Evolutionary conservation across 2,329 filamentous ascomycete species (phyloP).

Genomic region (Uncinocarpus reesii): DNA sequence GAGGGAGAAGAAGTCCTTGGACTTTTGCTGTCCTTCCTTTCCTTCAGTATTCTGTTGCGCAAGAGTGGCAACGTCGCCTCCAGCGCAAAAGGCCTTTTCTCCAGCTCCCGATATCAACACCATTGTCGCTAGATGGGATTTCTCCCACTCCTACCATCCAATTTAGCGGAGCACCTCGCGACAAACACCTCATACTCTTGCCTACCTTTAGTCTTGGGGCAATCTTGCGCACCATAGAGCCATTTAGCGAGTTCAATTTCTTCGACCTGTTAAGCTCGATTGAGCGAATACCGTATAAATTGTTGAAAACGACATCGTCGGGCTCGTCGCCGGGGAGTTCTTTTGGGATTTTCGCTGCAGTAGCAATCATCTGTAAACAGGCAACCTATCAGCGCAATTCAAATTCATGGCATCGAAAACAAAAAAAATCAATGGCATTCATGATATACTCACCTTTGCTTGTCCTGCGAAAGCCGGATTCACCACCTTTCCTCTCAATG

Average conservation of each 20-base stretch:
- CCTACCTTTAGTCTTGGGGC: conserved; percentile 61
- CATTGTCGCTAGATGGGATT: conserved; percentile 87
- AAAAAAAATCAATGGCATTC: neutral
- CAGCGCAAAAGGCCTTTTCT: conserved; percentile 76
- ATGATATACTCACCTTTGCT: conserved; percentile 41
- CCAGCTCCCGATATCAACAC: conserved; percentile 86
- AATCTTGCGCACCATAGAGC: conserved; percentile 93
- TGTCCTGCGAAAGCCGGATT: conserved; percentile 47
- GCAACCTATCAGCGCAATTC: neutral
- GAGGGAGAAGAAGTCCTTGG: conserved; percentile 76
- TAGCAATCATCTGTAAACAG: conserved; percentile 35
- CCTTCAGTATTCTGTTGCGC: conserved; percentile 60
- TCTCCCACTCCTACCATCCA: conserved; percentile 65
- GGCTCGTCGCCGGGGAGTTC: conserved; percentile 60
- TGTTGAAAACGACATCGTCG: conserved; percentile 88
- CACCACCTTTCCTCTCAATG: conserved; percentile 65
- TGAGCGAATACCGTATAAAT: conserved; percentile 76
- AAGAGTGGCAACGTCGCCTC: conserved; percentile 76
- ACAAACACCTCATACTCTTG: neutral
- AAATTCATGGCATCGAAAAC: neutral
- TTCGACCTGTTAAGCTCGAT: conserved; percentile 88
- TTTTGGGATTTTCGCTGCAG: conserved; percentile 32
- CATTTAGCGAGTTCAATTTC: conserved; percentile 87
- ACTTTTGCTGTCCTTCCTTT: conserved; percentile 59
- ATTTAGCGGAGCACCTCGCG: neutral